phyloP scores from a whole-genome alignment of 1,284 basidiomycete species.

The Puccinia polysora region DNA sequence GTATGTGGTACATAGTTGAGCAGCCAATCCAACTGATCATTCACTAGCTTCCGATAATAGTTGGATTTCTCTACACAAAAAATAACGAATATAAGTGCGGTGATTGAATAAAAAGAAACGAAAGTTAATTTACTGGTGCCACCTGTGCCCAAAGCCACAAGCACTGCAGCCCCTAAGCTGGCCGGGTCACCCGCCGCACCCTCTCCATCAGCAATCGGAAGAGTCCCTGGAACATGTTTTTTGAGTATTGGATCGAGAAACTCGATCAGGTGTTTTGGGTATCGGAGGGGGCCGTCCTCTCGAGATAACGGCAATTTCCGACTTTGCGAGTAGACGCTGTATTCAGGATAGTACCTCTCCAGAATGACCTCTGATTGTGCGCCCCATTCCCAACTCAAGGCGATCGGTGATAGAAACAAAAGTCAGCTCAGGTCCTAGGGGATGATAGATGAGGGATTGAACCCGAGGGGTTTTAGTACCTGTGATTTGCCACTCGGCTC shows the following conservation, averaged over 20 bases:
- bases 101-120: too few relatives aligned
- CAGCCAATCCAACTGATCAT: slow-evolving; percentile 49
- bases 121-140: slow-evolving; percentile 7
- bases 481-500: slow-evolving; percentile 33
- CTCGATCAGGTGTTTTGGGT: slow-evolving; percentile 7
- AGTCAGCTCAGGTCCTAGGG: background rate
- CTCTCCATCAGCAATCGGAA: slow-evolving; percentile 49
- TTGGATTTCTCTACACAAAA: background rate
- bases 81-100: too few relatives aligned
- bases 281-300: background rate
- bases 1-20: slow-evolving; percentile 47
- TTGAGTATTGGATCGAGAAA: slow-evolving; percentile 28
- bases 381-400: slow-evolving; percentile 36
- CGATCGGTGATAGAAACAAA: background rate
- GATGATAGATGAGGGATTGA: background rate
- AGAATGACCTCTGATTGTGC: slow-evolving; percentile 31
- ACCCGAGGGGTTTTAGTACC: background rate
- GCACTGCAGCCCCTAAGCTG: slow-evolving; percentile 70
- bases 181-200: slow-evolving; percentile 76
- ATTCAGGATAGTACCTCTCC: background rate
- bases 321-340: slow-evolving; percentile 28
- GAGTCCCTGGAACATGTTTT: background rate
- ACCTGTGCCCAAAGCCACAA: slow-evolving; percentile 59
- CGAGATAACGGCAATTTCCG: slow-evolving; percentile 6
- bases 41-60: slow-evolving; percentile 23